Evolutionary conservation across 192 early-diverging fungal genomes (phyloP).

Genomic region (Umbelopsis sp.): DNA sequence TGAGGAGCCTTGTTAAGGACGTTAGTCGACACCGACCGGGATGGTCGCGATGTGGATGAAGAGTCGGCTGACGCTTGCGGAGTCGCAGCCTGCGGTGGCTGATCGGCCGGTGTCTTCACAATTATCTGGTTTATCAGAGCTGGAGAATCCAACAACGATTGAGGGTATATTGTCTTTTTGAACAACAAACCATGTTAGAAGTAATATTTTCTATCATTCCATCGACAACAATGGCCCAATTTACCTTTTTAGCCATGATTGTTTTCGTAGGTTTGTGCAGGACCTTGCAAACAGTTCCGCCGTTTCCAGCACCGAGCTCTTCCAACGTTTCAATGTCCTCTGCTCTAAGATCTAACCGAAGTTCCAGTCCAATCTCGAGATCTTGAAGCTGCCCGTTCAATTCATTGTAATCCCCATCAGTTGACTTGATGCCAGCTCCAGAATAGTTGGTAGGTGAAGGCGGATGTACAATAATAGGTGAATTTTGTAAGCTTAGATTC

Average conservation of each 20-base stretch:
- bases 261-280: constrained; percentile 84
- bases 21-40: constrained; percentile 6
- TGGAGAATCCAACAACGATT: constrained; percentile 26
- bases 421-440: not conserved
- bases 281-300: constrained; percentile 88
- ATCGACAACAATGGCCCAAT: not conserved
- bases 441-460: constrained; percentile 32
- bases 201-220: constrained; percentile 4
- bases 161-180: constrained; percentile 30
- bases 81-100: not conserved
- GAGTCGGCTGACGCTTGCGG: not conserved
- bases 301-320: constrained; percentile 91
- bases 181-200: constrained; percentile 3
- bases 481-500: constrained; percentile 47
- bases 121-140: constrained; percentile 17
- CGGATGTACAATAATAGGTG: constrained; percentile 42
- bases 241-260: constrained; percentile 94
- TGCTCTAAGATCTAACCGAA: constrained; percentile 71
- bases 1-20: not conserved
- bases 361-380: constrained; percentile 72
- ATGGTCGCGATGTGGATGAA: not conserved
- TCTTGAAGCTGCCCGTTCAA: constrained; percentile 43
- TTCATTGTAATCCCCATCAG: constrained; percentile 24
- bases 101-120: constrained; percentile 9
- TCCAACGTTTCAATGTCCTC: constrained; percentile 80